phyloP scores from a whole-genome alignment of 1,284 basidiomycete genomes.

The Heterobasidion occidentale region DNA sequence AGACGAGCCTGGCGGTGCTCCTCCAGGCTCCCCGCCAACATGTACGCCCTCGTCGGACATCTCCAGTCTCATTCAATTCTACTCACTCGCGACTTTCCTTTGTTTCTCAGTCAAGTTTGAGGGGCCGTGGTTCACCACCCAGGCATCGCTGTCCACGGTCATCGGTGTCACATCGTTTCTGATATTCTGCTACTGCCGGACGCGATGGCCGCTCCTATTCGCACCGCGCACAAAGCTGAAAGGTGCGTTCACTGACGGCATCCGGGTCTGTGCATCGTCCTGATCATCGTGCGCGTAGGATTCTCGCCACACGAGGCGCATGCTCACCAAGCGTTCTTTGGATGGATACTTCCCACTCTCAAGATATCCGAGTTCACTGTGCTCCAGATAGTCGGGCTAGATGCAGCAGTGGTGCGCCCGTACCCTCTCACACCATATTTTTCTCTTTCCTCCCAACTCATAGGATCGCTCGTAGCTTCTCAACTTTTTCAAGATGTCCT shows the following conservation, averaged over 20 bases:
- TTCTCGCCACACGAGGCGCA: slow-evolving; percentile 90
- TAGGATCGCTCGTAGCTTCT: slow-evolving; percentile 52
- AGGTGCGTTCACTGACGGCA: slow-evolving; percentile 38
- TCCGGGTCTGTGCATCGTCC: background rate
- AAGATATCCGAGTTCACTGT: slow-evolving; percentile 87
- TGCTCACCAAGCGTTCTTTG: slow-evolving; percentile 78
- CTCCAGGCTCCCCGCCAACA: slow-evolving; percentile 53
- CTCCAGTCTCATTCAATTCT: background rate
- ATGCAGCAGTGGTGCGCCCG: slow-evolving; percentile 79
- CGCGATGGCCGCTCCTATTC: slow-evolving; percentile 84
- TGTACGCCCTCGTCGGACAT: slow-evolving; percentile 24
- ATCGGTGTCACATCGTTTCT: slow-evolving; percentile 82
- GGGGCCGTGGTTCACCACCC: slow-evolving; percentile 92
- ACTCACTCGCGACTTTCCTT: background rate
- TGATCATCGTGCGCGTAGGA: slow-evolving; percentile 33
- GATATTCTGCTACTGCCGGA: slow-evolving; percentile 82
- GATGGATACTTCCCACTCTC: slow-evolving; percentile 93
- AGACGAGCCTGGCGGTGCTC: slow-evolving; percentile 20
- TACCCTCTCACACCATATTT: background rate
- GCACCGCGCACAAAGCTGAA: slow-evolving; percentile 92
- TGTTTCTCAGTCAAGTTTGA: slow-evolving; percentile 54
- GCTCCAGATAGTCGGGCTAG: slow-evolving; percentile 93
- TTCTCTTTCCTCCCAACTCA: background rate
- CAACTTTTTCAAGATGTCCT: slow-evolving; percentile 93
- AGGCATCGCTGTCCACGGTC: slow-evolving; percentile 70